Conservation (phyloP, 1,284 basidiomycete genomes). For the Earliella scabrosa region DNA sequence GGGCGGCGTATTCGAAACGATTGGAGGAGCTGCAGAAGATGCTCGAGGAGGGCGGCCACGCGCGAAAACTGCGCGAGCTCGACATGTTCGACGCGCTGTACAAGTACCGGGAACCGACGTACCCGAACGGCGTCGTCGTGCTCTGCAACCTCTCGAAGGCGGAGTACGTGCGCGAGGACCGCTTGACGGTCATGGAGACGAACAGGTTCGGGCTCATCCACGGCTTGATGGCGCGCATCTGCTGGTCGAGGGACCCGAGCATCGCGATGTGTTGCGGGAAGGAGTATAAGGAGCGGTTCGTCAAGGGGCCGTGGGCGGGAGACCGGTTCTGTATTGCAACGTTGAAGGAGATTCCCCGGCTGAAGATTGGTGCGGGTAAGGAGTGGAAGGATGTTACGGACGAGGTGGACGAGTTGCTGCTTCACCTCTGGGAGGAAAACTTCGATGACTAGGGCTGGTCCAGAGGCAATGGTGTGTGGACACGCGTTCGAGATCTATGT, state of each 20-base stretch:
- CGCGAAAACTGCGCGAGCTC: no score
- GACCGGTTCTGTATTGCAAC: constrained; percentile 37
- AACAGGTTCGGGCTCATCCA: constrained; percentile 4
- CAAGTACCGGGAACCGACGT: background rate
- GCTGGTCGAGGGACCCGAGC: constrained; percentile 19
- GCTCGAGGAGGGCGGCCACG: no score
- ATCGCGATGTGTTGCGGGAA: background rate
- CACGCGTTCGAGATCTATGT: no score
- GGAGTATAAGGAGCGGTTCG: background rate
- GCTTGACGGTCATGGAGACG: background rate
- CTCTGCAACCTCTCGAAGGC: constrained; percentile 6
- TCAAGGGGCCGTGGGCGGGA: constrained; percentile 25
- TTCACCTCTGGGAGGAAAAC: background rate
- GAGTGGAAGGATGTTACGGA: constrained; percentile 22
- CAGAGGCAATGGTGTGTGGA: no score
- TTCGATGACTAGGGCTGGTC: no score
- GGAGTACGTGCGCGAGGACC: constrained; percentile 4
- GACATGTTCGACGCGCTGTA: no score
- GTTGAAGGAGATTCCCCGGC: constrained; percentile 3
- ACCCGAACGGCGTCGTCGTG: background rate
- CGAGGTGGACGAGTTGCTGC: constrained; percentile 4
- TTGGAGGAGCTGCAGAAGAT: no score
- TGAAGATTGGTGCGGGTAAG: background rate
- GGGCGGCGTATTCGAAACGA: no score
- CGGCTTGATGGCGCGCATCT: constrained; percentile 19